These are phyloP conservation scores for Lyophyllum semitale DNA, from an alignment of 768 basidiomycete species.

Conservation along the genomic window DNA sequence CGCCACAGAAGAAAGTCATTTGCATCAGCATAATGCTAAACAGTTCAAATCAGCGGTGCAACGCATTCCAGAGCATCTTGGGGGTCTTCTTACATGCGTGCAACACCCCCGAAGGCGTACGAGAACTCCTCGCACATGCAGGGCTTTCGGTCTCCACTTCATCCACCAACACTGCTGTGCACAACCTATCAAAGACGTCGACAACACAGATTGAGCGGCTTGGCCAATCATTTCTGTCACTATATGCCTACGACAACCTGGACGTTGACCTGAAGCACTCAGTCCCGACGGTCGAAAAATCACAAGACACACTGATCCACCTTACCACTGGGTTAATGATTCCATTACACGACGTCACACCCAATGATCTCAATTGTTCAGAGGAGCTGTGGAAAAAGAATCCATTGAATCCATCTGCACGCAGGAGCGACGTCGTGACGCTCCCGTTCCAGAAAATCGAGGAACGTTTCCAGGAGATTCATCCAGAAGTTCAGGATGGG, in stretches of 20 bases:
- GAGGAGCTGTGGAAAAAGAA: constrained; percentile 33
- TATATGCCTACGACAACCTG: constrained; percentile 44
- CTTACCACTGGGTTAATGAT: constrained; percentile 35
- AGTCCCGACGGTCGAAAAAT: constrained; percentile 32
- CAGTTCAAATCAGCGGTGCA: constrained; percentile 23
- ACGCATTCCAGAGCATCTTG: constrained; percentile 24
- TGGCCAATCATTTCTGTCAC: constrained; percentile 22
- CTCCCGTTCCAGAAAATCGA: not conserved
- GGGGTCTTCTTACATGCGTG: constrained; percentile 32
- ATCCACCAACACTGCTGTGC: constrained; percentile 22
- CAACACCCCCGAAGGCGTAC: constrained; percentile 25
- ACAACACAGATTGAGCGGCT: constrained; percentile 13
- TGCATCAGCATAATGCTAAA: constrained; percentile 29
- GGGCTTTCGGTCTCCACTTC: constrained; percentile 28
- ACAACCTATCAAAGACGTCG: constrained; percentile 25
- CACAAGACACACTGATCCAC: constrained; percentile 25
- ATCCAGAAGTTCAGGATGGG: constrained; percentile 4
- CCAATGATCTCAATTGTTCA: constrained; percentile 31
- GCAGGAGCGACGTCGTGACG: not conserved
- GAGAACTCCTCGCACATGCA: constrained; percentile 28
- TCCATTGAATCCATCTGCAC: constrained; percentile 19
- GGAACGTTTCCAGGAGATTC: not conserved
- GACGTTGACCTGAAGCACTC: constrained; percentile 42
- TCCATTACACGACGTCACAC: constrained; percentile 24
- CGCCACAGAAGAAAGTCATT: constrained; percentile 22